Base-by-base conservation (phyloP, 495 filamentous ascomycete species). In the Penicillium roqueforti region DNA sequence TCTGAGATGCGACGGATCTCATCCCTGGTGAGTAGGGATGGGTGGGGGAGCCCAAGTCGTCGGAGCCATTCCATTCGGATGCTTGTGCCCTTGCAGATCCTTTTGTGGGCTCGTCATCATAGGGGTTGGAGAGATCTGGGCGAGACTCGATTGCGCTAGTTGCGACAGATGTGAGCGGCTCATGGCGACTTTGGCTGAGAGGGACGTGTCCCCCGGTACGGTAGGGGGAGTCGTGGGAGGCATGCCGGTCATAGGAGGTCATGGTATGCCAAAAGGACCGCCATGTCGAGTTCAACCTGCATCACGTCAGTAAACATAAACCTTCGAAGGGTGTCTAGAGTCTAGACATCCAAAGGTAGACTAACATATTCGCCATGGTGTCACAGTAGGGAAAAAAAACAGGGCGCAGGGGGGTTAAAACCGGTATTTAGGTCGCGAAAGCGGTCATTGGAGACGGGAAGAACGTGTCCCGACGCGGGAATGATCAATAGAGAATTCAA, bases 231-330 rank as follows among this genome's bases (percentile, higher is more conserved):
- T 95, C 87, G 72, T 83, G 87, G 57, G 80, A 82, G 51, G 91
- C 88, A 82, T 93, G 87, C 80, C 84, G 78, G 66, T 87, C 76
- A 73, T 81, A 69, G 63, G 79, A 80, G 72, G 91, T 96, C 90
- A 97, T 93, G 48, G 90, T 87, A 80, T 97, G 92, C 92, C 92
- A 97, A 73, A 96, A 90, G 58, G 87, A 88, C 60, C 83, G 82
- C 72, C 88, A 83, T 70, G 81, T 74, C 47, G 76, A 76, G 51
- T 79, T 77, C 56, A 92, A 63, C 55, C 86, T 87, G 51, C 7
- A 55, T 50, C n/a, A 58, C 48, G 42, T 51, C 43, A 59, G 53
- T 51, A 36, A 54, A 9, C 49, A 36, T 36, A n/a, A n/a, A 36
- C n/a, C n/a, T 36, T 32, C 4, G 20, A 13, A 47, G 7, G n/a